A percentile compares a stretch with the other conserved stretches of the same genome.
Evolutionary conservation across 306 rosid genomes (phyloP).

Genomic region (Pyrus communis): DNA sequence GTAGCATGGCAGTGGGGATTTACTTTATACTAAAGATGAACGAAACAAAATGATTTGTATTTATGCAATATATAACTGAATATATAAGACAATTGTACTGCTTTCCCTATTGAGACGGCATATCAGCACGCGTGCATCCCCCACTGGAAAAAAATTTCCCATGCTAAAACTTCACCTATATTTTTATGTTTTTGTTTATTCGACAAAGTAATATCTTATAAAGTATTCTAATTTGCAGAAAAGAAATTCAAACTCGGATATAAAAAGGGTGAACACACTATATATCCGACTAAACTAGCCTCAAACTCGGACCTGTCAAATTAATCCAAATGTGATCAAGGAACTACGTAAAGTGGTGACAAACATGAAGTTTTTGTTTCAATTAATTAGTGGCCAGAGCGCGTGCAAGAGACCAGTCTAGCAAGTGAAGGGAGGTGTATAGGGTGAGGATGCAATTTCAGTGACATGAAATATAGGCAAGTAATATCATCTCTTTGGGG

Average conservation of each 20-base stretch:
- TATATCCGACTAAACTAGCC: no score
- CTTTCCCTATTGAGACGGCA: constrained; percentile 9
- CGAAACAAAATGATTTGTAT: constrained; percentile 1
- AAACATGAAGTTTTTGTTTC: background rate
- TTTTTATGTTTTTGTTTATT: background rate
- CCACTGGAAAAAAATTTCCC: background rate
- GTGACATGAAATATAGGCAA: background rate
- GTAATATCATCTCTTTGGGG: background rate
- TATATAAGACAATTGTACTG: background rate
- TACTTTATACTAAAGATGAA: background rate
- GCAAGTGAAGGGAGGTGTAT: background rate
- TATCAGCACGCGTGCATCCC: constrained; percentile 18
- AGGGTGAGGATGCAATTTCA: background rate
- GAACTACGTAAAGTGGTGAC: background rate
- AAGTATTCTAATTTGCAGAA: no score
- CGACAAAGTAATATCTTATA: background rate
- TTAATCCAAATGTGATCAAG: background rate
- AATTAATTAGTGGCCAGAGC: background rate
- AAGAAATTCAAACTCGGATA: no score
- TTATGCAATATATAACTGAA: background rate
- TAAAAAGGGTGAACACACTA: no score
- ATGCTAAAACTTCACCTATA: background rate
- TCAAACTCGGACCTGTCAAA: background rate
- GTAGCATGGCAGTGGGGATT: background rate
- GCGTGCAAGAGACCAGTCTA: constrained; percentile 1